These are phyloP conservation scores for Whalleya microplaca DNA, from an alignment of 2,329 filamentous ascomycete genomes.

Conservation along the genomic window DNA sequence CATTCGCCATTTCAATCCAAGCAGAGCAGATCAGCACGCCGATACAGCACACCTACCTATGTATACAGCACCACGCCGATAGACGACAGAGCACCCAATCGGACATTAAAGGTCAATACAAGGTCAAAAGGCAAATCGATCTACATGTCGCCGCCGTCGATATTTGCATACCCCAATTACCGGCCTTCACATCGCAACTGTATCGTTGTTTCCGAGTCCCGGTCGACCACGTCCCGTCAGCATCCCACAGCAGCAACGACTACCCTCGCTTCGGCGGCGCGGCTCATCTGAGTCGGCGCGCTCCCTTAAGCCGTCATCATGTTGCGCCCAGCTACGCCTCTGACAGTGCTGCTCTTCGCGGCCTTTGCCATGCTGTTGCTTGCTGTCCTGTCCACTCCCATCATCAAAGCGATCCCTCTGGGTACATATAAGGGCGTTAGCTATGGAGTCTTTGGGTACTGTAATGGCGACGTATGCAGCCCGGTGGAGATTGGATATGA, in stretches of 20 bases:
- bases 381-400: conserved; percentile 86
- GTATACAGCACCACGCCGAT: no score
- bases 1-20: no score
- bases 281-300: conserved; percentile 37
- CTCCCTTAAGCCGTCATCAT: conserved; percentile 57
- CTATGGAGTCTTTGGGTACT: conserved; percentile 94
- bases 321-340: conserved; percentile 89
- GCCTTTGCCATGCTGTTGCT: conserved; percentile 86
- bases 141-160: conserved; percentile 32
- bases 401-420: conserved; percentile 83
- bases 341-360: conserved; percentile 81
- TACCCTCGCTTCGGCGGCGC: conserved; percentile 27
- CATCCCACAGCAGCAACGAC: conserved; percentile 13
- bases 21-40: no score
- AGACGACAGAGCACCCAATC: conserved; percentile 7
- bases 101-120: no score
- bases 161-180: conserved; percentile 17
- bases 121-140: conserved; percentile 14
- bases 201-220: conserved; percentile 12
- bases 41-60: no score
- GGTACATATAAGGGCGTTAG: conserved; percentile 75
- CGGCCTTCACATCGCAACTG: conserved; percentile 13
- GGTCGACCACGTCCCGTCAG: conserved; percentile 7
- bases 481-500: conserved; percentile 83
- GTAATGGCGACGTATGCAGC: conserved; percentile 68